Evolutionary conservation across 441 rosid genomes (phyloP).

Genomic region (Hura crepitans): DNA sequence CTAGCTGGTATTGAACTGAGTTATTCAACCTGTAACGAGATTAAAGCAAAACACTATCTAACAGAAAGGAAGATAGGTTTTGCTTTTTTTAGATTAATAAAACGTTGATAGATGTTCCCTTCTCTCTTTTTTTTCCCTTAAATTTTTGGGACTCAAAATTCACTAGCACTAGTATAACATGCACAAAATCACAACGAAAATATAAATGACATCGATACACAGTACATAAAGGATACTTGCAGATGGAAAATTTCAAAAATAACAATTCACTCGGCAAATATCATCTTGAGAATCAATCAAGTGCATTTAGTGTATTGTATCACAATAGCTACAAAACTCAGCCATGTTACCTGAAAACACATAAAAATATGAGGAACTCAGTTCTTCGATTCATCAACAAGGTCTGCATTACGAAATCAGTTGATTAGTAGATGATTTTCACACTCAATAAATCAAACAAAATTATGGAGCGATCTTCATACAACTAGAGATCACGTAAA

Average conservation of each 20-base stretch:
- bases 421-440: constrained; percentile 17
- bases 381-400: constrained; percentile 90
- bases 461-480: constrained; percentile 11
- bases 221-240: neutral
- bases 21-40: too few relatives aligned
- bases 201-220: neutral
- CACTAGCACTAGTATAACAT: neutral
- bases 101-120: neutral
- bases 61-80: too few relatives aligned
- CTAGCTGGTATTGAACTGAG: too few relatives aligned
- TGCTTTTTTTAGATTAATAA: neutral
- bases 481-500: too few relatives aligned
- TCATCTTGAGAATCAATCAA: neutral
- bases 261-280: neutral
- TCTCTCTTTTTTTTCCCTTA: neutral
- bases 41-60: too few relatives aligned
- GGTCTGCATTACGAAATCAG: constrained; percentile 48
- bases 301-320: neutral
- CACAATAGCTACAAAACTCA: neutral
- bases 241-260: neutral
- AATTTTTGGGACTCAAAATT: neutral
- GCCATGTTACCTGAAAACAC: constrained; percentile 70
- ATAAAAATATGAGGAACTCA: constrained; percentile 92
- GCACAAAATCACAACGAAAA: neutral
- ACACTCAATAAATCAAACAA: constrained; percentile 20